Evolutionary conservation across 805 yeast species (phyloP).

Genomic region (Candida ponderosae): DNA sequence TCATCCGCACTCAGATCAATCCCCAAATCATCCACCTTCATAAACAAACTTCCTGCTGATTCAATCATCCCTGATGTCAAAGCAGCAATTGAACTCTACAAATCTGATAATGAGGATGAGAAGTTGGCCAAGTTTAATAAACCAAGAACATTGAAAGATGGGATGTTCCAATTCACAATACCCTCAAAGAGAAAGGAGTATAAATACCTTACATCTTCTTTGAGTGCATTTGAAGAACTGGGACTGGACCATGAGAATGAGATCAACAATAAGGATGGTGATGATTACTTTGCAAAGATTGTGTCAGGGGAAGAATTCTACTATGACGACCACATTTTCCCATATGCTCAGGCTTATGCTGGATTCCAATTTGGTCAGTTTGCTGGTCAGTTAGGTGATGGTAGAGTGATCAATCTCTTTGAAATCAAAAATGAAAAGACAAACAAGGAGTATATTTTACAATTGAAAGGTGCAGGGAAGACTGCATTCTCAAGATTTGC

Average conservation of each 20-base stretch:
- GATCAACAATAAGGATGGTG: constrained; percentile 12
- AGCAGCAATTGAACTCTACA: constrained; percentile 20
- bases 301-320: constrained; percentile 53
- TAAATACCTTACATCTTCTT: constrained; percentile 49
- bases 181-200: constrained; percentile 57
- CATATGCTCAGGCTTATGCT: constrained; percentile 88
- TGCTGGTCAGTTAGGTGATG: constrained; percentile 98
- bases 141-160: constrained; percentile 46
- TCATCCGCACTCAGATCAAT: background rate
- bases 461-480: constrained; percentile 85
- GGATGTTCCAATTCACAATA: constrained; percentile 64
- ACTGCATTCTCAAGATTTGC: constrained; percentile 94
- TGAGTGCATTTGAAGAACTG: constrained; percentile 52
- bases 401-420: constrained; percentile 79
- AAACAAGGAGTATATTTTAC: constrained; percentile 50
- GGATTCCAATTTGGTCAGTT: constrained; percentile 95
- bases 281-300: constrained; percentile 41
- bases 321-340: constrained; percentile 43
- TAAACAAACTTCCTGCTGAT: constrained; percentile 17
- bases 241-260: constrained; percentile 32
- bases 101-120: constrained; percentile 12
- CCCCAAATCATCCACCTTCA: constrained; percentile 9
- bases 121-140: constrained; percentile 29
- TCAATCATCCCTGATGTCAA: constrained; percentile 21
- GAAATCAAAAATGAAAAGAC: constrained; percentile 45